Percentiles rank a stretch among this genome's conserved stretches.
These are phyloP conservation scores for Alternaria metachromatica DNA, from an alignment of 2,329 filamentous ascomycete species.

Conservation along the genomic window DNA sequence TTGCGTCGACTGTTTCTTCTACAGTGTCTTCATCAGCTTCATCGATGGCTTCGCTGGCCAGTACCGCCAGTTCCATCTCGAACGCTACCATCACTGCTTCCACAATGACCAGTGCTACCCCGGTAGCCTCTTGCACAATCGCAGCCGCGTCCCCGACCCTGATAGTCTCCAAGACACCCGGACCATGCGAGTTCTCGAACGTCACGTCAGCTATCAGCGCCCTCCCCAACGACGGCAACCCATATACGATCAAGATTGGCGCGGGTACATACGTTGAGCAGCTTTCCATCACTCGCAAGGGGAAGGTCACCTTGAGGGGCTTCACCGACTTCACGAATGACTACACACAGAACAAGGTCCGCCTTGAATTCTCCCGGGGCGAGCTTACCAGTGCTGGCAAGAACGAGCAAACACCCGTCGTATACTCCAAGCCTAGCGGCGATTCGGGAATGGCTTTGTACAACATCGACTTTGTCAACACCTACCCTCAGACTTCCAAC, in stretches of 20 bases:
- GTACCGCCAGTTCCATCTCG: slow-evolving; percentile 12
- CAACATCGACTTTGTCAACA: slow-evolving; percentile 52
- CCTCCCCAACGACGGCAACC: slow-evolving; percentile 51
- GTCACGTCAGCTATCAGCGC: slow-evolving; percentile 55
- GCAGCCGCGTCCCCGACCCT: slow-evolving; percentile 46
- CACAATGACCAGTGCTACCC: slow-evolving; percentile 1
- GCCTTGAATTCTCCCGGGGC: slow-evolving; percentile 48
- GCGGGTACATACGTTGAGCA: slow-evolving; percentile 54
- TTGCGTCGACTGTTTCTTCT: slow-evolving; percentile 16
- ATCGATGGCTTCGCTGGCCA: slow-evolving; percentile 10
- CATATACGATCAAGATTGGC: slow-evolving; percentile 51
- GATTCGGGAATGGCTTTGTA: slow-evolving; percentile 25
- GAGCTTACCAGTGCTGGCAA: slow-evolving; percentile 50
- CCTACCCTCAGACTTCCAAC: slow-evolving; percentile 34
- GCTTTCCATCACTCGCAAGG: slow-evolving; percentile 50
- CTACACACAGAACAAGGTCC: slow-evolving; percentile 50
- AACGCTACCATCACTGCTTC: slow-evolving; percentile 4
- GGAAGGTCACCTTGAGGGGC: slow-evolving; percentile 54
- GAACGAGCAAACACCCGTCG: slow-evolving; percentile 54
- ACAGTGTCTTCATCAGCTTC: slow-evolving; percentile 14
- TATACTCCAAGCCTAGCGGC: slow-evolving; percentile 50
- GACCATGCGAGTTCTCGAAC: slow-evolving; percentile 48
- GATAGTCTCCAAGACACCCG: slow-evolving; percentile 36
- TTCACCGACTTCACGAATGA: slow-evolving; percentile 35
- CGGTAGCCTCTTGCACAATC: slow-evolving; percentile 29